A percentile compares a stretch with the other conserved stretches of the same genome.
phyloP scores from a whole-genome alignment of 768 basidiomycete genomes.

The Leucocoprinus birnbaumii region DNA sequence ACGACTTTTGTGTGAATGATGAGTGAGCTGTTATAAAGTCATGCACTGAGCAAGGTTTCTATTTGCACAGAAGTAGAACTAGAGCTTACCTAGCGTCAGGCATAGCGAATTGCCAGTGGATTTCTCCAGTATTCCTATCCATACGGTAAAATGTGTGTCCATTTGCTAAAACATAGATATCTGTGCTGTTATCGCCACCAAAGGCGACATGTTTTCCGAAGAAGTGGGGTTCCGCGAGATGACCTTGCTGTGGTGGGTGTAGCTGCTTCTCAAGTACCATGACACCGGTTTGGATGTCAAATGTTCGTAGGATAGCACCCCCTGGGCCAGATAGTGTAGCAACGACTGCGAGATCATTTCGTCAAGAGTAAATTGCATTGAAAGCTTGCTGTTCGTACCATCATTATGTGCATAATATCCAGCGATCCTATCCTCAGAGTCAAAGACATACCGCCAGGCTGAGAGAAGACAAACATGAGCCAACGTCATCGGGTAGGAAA shows the following conservation, averaged over 20 bases:
- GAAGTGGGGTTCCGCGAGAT: constrained; percentile 47
- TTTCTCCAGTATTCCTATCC: constrained; percentile 46
- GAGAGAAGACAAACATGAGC: not conserved
- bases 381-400: constrained; percentile 39
- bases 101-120: constrained; percentile 65
- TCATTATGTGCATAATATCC: constrained; percentile 57
- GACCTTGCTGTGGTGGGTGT: constrained; percentile 40
- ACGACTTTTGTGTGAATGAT: constrained; percentile 64
- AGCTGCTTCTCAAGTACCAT: constrained; percentile 65
- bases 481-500: not conserved
- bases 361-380: not conserved
- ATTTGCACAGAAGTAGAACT: not conserved
- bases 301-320: constrained; percentile 64
- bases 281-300: constrained; percentile 62
- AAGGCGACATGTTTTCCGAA: constrained; percentile 54
- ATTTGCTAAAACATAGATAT: constrained; percentile 55
- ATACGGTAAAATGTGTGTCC: constrained; percentile 57
- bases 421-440: constrained; percentile 63
- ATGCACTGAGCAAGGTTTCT: constrained; percentile 12
- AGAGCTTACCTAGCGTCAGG: constrained; percentile 49
- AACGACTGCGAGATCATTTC: constrained; percentile 41
- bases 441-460: constrained; percentile 84
- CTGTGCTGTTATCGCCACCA: constrained; percentile 19
- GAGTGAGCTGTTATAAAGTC: constrained; percentile 44
- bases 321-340: constrained; percentile 74